Percentiles rank a stretch among this genome's conserved stretches.
phyloP scores from a whole-genome alignment of 805 yeast species.

The Sugiyamaella boreocaroliniensis region DNA sequence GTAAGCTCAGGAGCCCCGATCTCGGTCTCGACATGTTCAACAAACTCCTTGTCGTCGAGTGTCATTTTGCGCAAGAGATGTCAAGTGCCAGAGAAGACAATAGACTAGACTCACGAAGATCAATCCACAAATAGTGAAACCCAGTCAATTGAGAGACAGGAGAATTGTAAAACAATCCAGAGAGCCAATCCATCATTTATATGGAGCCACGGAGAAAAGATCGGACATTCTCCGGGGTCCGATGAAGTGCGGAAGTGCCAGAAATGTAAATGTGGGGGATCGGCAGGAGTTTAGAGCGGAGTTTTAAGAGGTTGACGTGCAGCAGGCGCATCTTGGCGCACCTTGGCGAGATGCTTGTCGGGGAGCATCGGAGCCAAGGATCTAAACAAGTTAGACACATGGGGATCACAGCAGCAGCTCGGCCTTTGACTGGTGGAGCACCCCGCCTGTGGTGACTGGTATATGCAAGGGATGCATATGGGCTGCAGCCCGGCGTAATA shows the following conservation, averaged over 20 bases:
- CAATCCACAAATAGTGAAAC: too few relatives aligned
- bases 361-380: background rate
- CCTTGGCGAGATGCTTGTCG: background rate
- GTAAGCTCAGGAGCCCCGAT: background rate
- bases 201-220: too few relatives aligned
- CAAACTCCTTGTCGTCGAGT: background rate
- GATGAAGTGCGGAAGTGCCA: background rate
- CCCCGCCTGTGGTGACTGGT: background rate
- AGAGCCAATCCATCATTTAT: too few relatives aligned
- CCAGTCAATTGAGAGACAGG: too few relatives aligned
- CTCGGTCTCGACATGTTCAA: background rate
- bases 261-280: background rate
- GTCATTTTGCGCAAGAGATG: background rate
- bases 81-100: too few relatives aligned
- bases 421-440: background rate
- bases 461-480: too few relatives aligned
- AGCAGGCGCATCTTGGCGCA: background rate
- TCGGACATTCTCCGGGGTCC: background rate
- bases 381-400: background rate
- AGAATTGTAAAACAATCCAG: too few relatives aligned
- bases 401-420: background rate
- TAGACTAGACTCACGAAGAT: too few relatives aligned
- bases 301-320: background rate
- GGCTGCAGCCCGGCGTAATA: too few relatives aligned
- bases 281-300: background rate